Base-by-base conservation (phyloP, 495 filamentous ascomycete species). In the Geopyxis carbonaria region DNA sequence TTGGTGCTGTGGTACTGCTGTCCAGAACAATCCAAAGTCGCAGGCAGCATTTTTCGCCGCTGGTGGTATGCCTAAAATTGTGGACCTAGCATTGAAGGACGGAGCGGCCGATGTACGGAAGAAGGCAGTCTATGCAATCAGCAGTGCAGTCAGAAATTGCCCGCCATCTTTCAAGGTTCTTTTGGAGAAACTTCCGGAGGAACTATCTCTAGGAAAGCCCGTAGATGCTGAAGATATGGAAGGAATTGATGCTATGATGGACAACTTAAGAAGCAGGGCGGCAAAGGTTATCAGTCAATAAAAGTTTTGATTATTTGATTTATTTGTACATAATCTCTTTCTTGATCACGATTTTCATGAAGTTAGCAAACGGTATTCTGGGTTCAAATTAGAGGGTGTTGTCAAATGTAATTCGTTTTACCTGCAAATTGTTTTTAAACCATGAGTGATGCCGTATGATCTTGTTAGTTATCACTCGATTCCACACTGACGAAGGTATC, bases 191-290 rank as follows among this genome's bases (percentile, higher is more conserved):
- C 59, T 83, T 25, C 75, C 73, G 0, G 70, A 73, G 31, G 74
- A 76, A 38, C 59, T 83, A 45, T 56, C 58, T 7, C 65, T 63
- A 42, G 34, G 41, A 19, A 8, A 51, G 51, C 22, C 38, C 43
- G 22, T 56, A 43, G 22, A 27, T 28, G 16, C 53, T 48, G 75
- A 97, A 52, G 89, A 97, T 58, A 56, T 95, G 13, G 83, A 76
- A 0, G 89, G 94, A 57, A 58, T 97, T 35, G 92, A 93, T 50
- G 86, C 93, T 56, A 67, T 97, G 29, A 89, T 93, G 83, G 69
- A 79, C 56, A 69, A 80, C 5, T 87, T 93, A 23, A 51, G 37
- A 27, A 27, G 25, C 32, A 30, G 45, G 22, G 11, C n/a, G 6
- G 14, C 47, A 30, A 45, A 45, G 8, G 49, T 40, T 21, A 48